Evolutionary conservation across 73 alveolate genomes (phyloP).

Genomic region (Uronychia binucleata): DNA sequence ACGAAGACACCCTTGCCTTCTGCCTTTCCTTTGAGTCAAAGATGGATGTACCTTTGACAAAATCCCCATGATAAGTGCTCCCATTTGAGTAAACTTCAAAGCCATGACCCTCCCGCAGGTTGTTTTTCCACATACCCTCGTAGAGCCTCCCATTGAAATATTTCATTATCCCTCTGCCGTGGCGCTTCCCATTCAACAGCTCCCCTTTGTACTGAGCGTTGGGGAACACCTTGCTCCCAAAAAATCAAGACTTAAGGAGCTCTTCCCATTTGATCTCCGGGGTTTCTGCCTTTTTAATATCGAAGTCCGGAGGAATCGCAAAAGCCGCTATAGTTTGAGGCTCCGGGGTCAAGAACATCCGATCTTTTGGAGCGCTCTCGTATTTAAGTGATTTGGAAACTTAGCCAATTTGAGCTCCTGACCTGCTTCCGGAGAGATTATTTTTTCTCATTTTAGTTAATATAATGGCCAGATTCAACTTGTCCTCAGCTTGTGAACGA

Average conservation of each 20-base stretch:
- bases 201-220: conserved; percentile 8
- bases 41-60: background rate
- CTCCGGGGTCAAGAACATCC: background rate
- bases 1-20: conserved; percentile 11
- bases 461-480: background rate
- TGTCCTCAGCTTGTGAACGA: background rate
- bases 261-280: background rate
- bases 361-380: background rate
- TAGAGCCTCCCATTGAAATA: conserved; percentile 7
- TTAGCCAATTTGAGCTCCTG: background rate
- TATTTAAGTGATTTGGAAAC: background rate
- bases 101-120: background rate
- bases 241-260: background rate
- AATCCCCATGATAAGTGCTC: background rate
- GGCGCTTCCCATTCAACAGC: conserved; percentile 3
- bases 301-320: background rate
- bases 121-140: conserved; percentile 38
- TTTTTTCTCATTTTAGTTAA: background rate
- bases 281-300: background rate
- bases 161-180: conserved; percentile 34
- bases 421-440: background rate
- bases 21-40: conserved; percentile 9
- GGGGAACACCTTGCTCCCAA: background rate
- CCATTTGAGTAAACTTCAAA: background rate
- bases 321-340: background rate